Evolutionary conservation across 208 protist species (phyloP).

Genomic region (Trypanosoma congolense): DNA sequence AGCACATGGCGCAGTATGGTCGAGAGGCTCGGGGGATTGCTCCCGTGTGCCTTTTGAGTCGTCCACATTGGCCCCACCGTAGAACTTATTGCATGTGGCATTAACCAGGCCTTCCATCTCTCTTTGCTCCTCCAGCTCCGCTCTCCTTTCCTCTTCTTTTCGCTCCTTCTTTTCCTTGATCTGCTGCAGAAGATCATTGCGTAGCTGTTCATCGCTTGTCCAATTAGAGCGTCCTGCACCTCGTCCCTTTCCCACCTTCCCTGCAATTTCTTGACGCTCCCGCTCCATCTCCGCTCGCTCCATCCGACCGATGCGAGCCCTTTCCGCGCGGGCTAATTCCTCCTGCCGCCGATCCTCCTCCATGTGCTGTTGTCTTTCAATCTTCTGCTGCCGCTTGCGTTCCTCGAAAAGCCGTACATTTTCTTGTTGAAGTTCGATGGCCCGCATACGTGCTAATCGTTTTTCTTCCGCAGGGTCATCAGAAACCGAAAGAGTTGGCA

Average conservation of each 20-base stretch:
- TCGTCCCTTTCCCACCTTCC: conserved; percentile 25
- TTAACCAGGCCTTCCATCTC: neutral
- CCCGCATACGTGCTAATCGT: conserved; percentile 30
- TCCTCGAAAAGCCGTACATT: conserved; percentile 63
- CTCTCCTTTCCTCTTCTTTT: neutral
- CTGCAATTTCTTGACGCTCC: conserved; percentile 34
- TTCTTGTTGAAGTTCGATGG: conserved; percentile 66
- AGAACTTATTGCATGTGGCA: neutral
- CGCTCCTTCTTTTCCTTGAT: conserved; percentile 13
- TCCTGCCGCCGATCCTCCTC: conserved; percentile 45
- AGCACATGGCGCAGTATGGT: neutral
- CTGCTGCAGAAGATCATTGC: conserved; percentile 12
- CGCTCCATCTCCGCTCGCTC: conserved; percentile 49
- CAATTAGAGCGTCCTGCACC: neutral
- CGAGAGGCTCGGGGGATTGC: neutral
- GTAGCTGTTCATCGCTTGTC: conserved; percentile 5
- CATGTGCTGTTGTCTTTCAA: conserved; percentile 31
- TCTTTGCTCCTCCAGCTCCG: neutral
- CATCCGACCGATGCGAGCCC: conserved; percentile 31
- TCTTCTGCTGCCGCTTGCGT: conserved; percentile 37
- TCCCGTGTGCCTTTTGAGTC: neutral
- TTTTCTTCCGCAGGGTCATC: conserved; percentile 20
- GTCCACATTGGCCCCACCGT: neutral
- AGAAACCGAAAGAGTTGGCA: neutral
- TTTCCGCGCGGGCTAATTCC: conserved; percentile 38